Evolutionary conservation across 1,284 basidiomycete genomes (phyloP).

Genomic region (Trametes versicolor): DNA sequence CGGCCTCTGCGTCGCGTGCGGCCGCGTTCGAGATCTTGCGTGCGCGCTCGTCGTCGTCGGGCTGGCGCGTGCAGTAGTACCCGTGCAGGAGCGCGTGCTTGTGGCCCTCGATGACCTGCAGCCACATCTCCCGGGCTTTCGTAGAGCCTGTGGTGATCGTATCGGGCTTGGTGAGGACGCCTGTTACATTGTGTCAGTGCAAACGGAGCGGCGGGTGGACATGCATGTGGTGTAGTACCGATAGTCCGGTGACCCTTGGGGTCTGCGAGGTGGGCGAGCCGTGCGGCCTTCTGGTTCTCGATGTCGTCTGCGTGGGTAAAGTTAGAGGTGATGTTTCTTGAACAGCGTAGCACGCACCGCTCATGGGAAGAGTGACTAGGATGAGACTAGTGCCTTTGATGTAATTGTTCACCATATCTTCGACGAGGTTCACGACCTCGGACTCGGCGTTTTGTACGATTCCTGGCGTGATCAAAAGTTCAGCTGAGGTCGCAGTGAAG

Average conservation of each 20-base stretch:
- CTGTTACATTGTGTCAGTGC: conserved; percentile 43
- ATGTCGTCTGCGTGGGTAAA: conserved; percentile 60
- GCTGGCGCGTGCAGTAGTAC: conserved; percentile 75
- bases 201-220: not conserved
- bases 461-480: conserved; percentile 3
- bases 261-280: conserved; percentile 61
- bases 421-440: conserved; percentile 55
- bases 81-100: conserved; percentile 59
- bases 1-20: conserved; percentile 51
- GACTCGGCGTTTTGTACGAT: conserved; percentile 63
- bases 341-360: conserved; percentile 49
- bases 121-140: conserved; percentile 55
- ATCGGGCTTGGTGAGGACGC: conserved; percentile 76
- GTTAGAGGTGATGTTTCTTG: not conserved
- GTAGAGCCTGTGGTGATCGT: conserved; percentile 56
- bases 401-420: conserved; percentile 54
- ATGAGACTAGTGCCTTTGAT: conserved; percentile 59
- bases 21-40: conserved; percentile 47
- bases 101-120: conserved; percentile 61
- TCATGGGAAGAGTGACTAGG: conserved; percentile 69
- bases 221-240: conserved; percentile 46
- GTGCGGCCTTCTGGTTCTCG: conserved; percentile 67
- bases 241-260: conserved; percentile 64
- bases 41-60: conserved; percentile 64
- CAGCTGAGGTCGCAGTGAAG: not conserved